Percentiles rank a stretch among this genome's conserved stretches.
Evolutionary conservation across 495 filamentous ascomycete genomes (phyloP).

Genomic region (Thermochaetoides thermophila): DNA sequence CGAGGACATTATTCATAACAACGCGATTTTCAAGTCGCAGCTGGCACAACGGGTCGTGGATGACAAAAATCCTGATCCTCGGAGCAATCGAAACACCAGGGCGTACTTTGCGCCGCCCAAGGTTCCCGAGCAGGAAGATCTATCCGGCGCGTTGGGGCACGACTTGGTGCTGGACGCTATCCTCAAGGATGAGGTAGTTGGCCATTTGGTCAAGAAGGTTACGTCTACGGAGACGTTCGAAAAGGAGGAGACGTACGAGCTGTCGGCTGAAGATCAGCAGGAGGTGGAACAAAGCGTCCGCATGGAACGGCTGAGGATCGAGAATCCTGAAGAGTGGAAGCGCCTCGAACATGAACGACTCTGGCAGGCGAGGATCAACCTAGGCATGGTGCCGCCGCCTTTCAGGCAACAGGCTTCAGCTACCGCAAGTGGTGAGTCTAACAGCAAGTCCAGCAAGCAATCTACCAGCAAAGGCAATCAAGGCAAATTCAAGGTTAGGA

Average conservation of each 20-base stretch:
- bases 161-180: constrained; percentile 62
- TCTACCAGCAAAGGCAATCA: not conserved
- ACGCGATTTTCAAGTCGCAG: constrained; percentile 64
- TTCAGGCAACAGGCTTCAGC: not conserved
- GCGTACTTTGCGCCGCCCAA: constrained; percentile 46
- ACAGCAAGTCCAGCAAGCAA: too few species aligned
- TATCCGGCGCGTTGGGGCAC: constrained; percentile 40
- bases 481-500: constrained; percentile 1
- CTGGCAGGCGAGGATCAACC: not conserved
- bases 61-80: constrained; percentile 54
- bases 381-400: not conserved
- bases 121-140: constrained; percentile 34
- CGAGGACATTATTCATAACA: constrained; percentile 57
- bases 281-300: constrained; percentile 18
- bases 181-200: constrained; percentile 19
- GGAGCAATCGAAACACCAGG: constrained; percentile 32
- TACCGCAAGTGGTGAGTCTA: constrained; percentile 7
- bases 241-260: constrained; percentile 26
- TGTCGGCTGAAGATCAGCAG: constrained; percentile 22
- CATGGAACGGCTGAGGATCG: constrained; percentile 10
- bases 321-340: constrained; percentile 16
- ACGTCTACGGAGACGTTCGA: constrained; percentile 31
- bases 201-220: constrained; percentile 19
- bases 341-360: constrained; percentile 6
- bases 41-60: constrained; percentile 69